Conservation (phyloP, 352 stramenopile species). For the Globisporangium cystogenes region DNA sequence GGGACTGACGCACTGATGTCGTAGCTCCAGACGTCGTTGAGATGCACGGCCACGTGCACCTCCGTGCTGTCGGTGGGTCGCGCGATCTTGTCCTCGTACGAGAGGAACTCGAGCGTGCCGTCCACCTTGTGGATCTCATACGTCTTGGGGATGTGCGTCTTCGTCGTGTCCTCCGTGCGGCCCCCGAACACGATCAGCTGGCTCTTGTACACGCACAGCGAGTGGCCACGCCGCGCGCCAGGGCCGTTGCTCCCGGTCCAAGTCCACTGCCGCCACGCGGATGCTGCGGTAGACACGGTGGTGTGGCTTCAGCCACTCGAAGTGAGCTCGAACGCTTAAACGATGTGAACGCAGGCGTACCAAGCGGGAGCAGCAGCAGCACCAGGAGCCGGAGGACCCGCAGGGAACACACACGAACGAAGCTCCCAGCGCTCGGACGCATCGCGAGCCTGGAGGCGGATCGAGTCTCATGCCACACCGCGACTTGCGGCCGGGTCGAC, state of each 20-base stretch:
- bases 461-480: neutral
- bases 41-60: slow-evolving; percentile 85
- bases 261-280: slow-evolving; percentile 83
- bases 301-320: neutral
- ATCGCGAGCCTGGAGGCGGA: neutral
- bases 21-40: slow-evolving; percentile 97
- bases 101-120: slow-evolving; percentile 80
- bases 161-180: slow-evolving; percentile 85
- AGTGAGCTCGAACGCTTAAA: neutral
- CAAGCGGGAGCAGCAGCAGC: neutral
- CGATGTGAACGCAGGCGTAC: neutral
- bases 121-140: slow-evolving; percentile 85
- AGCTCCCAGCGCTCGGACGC: neutral
- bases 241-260: slow-evolving; percentile 59
- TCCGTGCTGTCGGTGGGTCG: slow-evolving; percentile 30
- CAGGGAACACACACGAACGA: neutral
- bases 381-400: neutral
- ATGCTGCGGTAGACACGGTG: neutral
- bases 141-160: slow-evolving; percentile 87
- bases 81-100: slow-evolving; percentile 85
- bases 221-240: slow-evolving; percentile 76
- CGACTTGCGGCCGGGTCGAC: too few species aligned
- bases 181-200: slow-evolving; percentile 91
- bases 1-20: slow-evolving; percentile 66
- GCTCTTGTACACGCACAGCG: slow-evolving; percentile 79